These are phyloP conservation scores for Metschnikowia anglica DNA, from an alignment of 805 yeast species.

Conservation along the genomic window DNA sequence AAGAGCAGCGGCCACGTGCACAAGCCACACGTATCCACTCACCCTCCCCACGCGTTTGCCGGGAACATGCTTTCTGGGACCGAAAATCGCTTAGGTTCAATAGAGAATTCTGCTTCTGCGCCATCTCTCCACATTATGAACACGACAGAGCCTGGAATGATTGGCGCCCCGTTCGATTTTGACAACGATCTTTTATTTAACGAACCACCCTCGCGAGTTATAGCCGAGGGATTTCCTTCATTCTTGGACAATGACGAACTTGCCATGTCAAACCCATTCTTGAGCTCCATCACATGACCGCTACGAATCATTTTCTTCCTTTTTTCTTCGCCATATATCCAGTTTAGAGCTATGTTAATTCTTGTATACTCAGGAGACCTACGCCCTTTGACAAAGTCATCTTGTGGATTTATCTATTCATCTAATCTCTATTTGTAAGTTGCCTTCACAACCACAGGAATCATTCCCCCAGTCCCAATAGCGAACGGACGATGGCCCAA, in stretches of 20 bases:
- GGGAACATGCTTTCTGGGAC: background rate
- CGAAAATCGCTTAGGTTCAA: background rate
- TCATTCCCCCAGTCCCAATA: slow-evolving; percentile 55
- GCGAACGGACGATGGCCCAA: slow-evolving; percentile 49
- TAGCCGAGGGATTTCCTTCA: slow-evolving; percentile 1
- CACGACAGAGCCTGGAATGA: background rate
- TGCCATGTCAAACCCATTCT: slow-evolving; percentile 9
- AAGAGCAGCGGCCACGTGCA: slow-evolving; percentile 23
- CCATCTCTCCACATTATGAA: background rate
- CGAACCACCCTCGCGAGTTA: slow-evolving; percentile 11
- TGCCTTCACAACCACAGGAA: slow-evolving; percentile 52
- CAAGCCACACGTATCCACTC: slow-evolving; percentile 13
- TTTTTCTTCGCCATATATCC: no score
- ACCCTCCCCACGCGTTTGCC: background rate
- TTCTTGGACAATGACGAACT: slow-evolving; percentile 9
- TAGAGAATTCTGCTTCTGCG: background rate
- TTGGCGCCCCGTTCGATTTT: slow-evolving; percentile 1
- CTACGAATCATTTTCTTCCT: background rate
- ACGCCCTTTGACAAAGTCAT: no score
- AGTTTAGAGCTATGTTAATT: background rate
- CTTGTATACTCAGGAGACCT: background rate
- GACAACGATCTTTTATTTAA: slow-evolving; percentile 2
- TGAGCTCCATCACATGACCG: slow-evolving; percentile 3
- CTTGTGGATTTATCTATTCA: no score
- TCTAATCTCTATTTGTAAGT: slow-evolving; percentile 24